Percentiles rank a stretch among this genome's conserved stretches.
Evolutionary conservation across 1,284 basidiomycete species (phyloP).

Genomic region (Cryptococcus wingfieldii): DNA sequence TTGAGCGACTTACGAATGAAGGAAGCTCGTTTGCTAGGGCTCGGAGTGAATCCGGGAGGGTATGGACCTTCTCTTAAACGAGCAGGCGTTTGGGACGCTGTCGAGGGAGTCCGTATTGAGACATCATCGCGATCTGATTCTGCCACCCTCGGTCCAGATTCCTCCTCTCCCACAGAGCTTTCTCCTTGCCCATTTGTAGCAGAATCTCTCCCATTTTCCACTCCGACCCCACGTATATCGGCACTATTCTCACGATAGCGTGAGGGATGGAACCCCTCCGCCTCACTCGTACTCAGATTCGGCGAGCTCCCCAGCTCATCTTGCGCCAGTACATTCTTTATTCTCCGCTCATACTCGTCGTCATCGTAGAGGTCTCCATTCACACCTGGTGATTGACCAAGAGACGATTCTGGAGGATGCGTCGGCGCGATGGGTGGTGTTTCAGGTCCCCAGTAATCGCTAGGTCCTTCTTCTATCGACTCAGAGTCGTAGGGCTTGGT

Average conservation of each 20-base stretch:
- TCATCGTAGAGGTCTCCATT: conserved; percentile 2
- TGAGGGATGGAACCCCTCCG: not conserved
- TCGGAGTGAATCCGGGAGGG: conserved; percentile 8
- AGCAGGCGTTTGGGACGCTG: conserved; percentile 40
- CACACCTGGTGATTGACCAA: not conserved
- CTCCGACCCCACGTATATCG: too few relatives aligned
- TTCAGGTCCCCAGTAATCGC: conserved; percentile 20
- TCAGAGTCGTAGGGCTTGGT: conserved; percentile 4
- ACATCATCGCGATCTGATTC: conserved; percentile 39
- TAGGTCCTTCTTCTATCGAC: conserved; percentile 21
- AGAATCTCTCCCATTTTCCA: too few relatives aligned
- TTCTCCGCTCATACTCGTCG: conserved; percentile 11
- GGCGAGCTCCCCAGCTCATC: not conserved
- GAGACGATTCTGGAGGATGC: not conserved
- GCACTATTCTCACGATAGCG: not conserved
- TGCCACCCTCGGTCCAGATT: conserved; percentile 38
- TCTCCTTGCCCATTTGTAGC: conserved; percentile 1
- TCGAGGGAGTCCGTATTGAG: conserved; percentile 53
- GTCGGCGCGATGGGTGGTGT: not conserved
- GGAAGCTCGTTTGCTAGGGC: conserved; percentile 13
- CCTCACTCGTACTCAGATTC: not conserved
- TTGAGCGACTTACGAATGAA: conserved; percentile 16
- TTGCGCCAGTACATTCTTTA: conserved; percentile 9
- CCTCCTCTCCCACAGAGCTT: conserved; percentile 26
- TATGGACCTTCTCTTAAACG: conserved; percentile 3